phyloP scores from a whole-genome alignment of 345 rosid species.

The Diplotaxis tenuifolia region DNA sequence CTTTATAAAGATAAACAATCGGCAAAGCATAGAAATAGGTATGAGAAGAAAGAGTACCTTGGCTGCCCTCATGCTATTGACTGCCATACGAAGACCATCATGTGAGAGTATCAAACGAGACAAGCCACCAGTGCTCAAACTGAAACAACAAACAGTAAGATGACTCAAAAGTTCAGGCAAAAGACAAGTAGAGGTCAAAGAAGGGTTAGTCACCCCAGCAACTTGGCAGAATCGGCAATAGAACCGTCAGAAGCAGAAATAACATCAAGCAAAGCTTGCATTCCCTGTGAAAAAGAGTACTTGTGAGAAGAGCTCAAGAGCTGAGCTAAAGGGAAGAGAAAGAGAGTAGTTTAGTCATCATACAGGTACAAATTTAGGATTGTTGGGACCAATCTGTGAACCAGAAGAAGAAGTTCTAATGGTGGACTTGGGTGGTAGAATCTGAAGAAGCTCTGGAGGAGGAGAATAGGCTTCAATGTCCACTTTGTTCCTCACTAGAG shows the following conservation, averaged over 20 bases:
- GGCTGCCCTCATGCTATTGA: conserved; percentile 67
- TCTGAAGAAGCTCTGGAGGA: conserved; percentile 79
- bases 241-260: conserved; percentile 76
- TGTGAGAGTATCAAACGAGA: conserved; percentile 82
- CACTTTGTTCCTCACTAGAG: conserved; percentile 65
- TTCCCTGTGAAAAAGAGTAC: conserved; percentile 50
- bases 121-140: conserved; percentile 92
- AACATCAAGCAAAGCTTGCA: conserved; percentile 86
- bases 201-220: conserved; percentile 53
- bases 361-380: conserved; percentile 82
- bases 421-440: conserved; percentile 77
- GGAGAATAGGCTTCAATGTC: conserved; percentile 61
- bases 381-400: conserved; percentile 87
- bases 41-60: conserved; percentile 46
- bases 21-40: conserved; percentile 1
- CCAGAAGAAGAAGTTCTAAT: conserved; percentile 64
- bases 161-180: conserved; percentile 1
- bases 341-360: background rate
- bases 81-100: conserved; percentile 81
- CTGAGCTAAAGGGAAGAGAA: background rate
- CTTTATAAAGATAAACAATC: background rate
- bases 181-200: background rate
- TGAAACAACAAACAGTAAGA: conserved; percentile 30
- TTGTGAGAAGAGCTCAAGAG: background rate
- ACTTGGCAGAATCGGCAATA: conserved; percentile 70